Evolutionary conservation across 2,329 filamentous ascomycete genomes (phyloP).

Genomic region (Trichoderma endophyticum): DNA sequence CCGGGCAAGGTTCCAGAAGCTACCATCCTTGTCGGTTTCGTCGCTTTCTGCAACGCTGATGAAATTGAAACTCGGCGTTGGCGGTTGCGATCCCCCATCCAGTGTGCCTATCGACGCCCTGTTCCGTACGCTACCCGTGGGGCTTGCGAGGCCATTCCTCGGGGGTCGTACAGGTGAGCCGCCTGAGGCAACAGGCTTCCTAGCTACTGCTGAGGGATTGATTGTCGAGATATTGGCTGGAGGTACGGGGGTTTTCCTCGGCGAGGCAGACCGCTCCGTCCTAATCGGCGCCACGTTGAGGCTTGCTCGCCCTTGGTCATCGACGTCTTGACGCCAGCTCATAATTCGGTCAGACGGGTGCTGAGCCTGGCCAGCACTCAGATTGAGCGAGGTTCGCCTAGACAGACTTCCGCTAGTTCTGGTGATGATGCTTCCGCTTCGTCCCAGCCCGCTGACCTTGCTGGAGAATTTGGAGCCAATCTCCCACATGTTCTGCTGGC

Average conservation of each 20-base stretch:
- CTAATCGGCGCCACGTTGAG: slow-evolving; percentile 40
- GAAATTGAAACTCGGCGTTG: slow-evolving; percentile 56
- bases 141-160: slow-evolving; percentile 35
- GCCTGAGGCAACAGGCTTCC: slow-evolving; percentile 41
- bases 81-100: slow-evolving; percentile 38
- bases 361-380: slow-evolving; percentile 32
- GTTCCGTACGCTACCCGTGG: slow-evolving; percentile 34
- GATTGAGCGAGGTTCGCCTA: slow-evolving; percentile 51
- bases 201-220: slow-evolving; percentile 45
- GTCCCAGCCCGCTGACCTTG: slow-evolving; percentile 58
- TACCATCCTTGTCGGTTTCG: slow-evolving; percentile 40
- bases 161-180: slow-evolving; percentile 26
- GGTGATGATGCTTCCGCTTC: slow-evolving; percentile 55
- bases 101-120: slow-evolving; percentile 27
- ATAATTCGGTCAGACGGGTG: slow-evolving; percentile 70
- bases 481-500: slow-evolving; percentile 74
- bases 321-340: slow-evolving; percentile 74
- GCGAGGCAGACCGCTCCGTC: slow-evolving; percentile 57
- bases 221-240: slow-evolving; percentile 37
- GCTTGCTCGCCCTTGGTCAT: slow-evolving; percentile 39
- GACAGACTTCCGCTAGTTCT: slow-evolving; percentile 52
- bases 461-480: slow-evolving; percentile 72
- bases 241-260: slow-evolving; percentile 42
- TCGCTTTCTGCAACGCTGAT: slow-evolving; percentile 34
- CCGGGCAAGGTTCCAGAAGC: slow-evolving; percentile 57